Evolutionary conservation across 225 moss, liverwort and hornwort species (phyloP).

Genomic region (Physcomitrellopsis africana): DNA sequence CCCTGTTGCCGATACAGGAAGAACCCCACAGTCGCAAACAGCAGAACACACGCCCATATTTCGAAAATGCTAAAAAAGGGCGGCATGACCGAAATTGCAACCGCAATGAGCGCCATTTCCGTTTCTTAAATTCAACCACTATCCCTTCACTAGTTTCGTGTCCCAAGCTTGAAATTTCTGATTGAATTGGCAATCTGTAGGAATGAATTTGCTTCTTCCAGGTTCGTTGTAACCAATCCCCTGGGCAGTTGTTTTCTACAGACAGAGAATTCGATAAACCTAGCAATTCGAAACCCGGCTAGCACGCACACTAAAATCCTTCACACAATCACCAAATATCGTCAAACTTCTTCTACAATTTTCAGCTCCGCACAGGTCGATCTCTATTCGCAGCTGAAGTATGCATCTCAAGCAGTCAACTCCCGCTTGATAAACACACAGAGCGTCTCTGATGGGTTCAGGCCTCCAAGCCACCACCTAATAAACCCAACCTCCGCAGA

Average conservation of each 20-base stretch:
- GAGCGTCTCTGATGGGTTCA: not conserved
- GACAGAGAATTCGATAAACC: not conserved
- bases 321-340: not conserved
- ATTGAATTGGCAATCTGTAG: not conserved
- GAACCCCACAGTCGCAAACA: constrained; percentile 40
- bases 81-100: constrained; percentile 50
- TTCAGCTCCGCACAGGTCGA: not conserved
- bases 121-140: not conserved
- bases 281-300: not conserved
- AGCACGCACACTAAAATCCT: not conserved
- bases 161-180: not conserved
- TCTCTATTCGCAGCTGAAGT: not conserved
- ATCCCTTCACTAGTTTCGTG: not conserved
- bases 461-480: not conserved
- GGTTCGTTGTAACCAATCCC: not conserved
- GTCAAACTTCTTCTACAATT: not conserved
- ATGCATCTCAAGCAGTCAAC: not conserved
- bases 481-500: constrained; percentile 1
- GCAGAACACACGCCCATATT: constrained; percentile 47
- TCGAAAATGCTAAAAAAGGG: constrained; percentile 57
- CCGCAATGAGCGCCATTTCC: constrained; percentile 46
- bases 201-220: not conserved
- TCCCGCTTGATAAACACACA: not conserved
- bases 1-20: constrained; percentile 47
- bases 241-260: not conserved